Evolutionary conservation across 179 eudicot species (phyloP), one percentile per base, ranked within the genome.

Genomic region (Patellifolia procumbens): DNA sequence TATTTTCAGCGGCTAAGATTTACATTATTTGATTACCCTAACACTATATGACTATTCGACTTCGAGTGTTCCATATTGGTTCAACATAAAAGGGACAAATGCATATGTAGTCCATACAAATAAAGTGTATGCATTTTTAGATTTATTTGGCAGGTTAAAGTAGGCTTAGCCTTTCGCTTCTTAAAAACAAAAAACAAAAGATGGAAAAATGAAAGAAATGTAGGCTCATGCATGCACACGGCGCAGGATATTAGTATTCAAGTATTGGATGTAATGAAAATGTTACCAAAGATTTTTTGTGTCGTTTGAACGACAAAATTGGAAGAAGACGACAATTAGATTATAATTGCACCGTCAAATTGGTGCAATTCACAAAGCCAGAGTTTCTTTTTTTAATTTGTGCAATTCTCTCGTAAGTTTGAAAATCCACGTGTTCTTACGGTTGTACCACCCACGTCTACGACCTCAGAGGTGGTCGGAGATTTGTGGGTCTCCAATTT

Each of bases 191-290:
- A 7, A 17, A 3, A 26, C 3, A 49, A 16, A 28, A 13, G 22
- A 39, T 20, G 15, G 7, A 34, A 19, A 19, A 34, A 35, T 1
- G 13, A 68, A 35, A 9, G 13, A 68, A 48, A 28, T 46, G 28
- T 24, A 70, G 73, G 20, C 73, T 43, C 59, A 70, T 70, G 42
- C 73, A 70, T 70, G 73, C 73, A 70, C 43, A 70, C 58, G 73
- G 60, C 31, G 71, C n/a, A 67, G 12, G 19, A 24, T 24, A 67
- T 67, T 1, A 63, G 11, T 48, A 11, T 1, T 12, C 26, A 16
- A 58, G n/a, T n/a, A 24, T 39, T 28, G 53, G 56, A 66, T 2
- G 22, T 66, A 66, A 66, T 2, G 22, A 42, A 66, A 68, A 26
- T 68, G 55, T 37, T 28, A n/a, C 59, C 22, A 48, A 70, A 49